Conservation (phyloP, 2,329 filamentous ascomycete species). For the Rutstroemia sydowiana region DNA sequence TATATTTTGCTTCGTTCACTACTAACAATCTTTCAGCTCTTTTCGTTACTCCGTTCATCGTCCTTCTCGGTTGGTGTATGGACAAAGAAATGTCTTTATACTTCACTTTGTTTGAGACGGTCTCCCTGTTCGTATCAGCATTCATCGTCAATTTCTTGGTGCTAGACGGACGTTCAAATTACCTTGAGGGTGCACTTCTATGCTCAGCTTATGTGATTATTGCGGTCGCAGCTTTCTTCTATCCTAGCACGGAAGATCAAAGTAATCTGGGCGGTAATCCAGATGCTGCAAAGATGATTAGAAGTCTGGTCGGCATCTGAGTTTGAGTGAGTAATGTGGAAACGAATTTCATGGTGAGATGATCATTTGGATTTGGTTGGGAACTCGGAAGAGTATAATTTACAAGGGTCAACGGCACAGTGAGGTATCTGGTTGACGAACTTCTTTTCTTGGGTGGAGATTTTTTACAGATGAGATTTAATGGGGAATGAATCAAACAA, state of each 20-base stretch:
- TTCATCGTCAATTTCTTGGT: slow-evolving; percentile 87
- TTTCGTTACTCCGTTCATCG: slow-evolving; percentile 62
- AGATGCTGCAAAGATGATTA: slow-evolving; percentile 21
- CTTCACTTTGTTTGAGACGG: slow-evolving; percentile 84
- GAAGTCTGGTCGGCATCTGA: not conserved
- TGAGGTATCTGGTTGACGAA: no score
- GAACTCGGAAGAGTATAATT: no score
- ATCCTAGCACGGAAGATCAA: slow-evolving; percentile 45
- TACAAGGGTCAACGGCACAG: no score
- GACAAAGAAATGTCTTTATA: slow-evolving; percentile 67
- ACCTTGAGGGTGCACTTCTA: slow-evolving; percentile 69
- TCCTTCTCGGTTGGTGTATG: slow-evolving; percentile 66
- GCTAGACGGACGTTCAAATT: slow-evolving; percentile 78
- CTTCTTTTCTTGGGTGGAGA: no score
- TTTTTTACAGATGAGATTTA: no score
- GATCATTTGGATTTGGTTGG: not conserved
- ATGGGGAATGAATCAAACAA: no score
- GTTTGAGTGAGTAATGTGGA: not conserved
- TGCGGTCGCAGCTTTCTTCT: slow-evolving; percentile 58
- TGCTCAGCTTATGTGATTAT: slow-evolving; percentile 64
- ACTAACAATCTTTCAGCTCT: slow-evolving; percentile 36
- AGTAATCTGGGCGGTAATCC: slow-evolving; percentile 33
- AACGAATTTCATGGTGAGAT: not conserved
- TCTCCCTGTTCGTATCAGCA: slow-evolving; percentile 75
- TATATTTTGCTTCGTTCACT: not conserved